phyloP scores from a whole-genome alignment of 2,329 filamentous ascomycete genomes.

The Lachnellula suecica region DNA sequence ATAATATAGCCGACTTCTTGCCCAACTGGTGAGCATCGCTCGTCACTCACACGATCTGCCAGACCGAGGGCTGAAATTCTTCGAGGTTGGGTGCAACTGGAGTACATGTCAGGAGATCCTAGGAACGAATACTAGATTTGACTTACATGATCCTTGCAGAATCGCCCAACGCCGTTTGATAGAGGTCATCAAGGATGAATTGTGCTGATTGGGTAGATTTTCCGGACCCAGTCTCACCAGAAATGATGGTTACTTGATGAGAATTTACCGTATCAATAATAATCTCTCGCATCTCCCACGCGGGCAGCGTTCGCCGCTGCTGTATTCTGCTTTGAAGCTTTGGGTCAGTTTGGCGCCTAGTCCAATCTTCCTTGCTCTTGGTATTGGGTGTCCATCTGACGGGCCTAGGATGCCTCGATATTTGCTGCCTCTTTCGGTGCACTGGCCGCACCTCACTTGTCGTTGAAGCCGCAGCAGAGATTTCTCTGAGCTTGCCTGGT shows the following conservation, averaged over 20 bases:
- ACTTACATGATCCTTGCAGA: slow-evolving; percentile 74
- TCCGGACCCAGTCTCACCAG: slow-evolving; percentile 93
- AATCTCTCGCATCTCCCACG: slow-evolving; percentile 78
- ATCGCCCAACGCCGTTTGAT: slow-evolving; percentile 70
- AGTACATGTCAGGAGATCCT: slow-evolving; percentile 8
- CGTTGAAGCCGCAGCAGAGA: slow-evolving; percentile 74
- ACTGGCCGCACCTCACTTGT: slow-evolving; percentile 47
- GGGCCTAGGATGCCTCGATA: slow-evolving; percentile 50
- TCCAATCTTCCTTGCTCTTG: slow-evolving; percentile 67
- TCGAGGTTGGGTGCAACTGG: slow-evolving; percentile 81
- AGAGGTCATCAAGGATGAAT: slow-evolving; percentile 90
- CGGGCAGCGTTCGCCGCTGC: slow-evolving; percentile 73
- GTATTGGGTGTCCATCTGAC: slow-evolving; percentile 64
- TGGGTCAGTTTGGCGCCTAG: slow-evolving; percentile 61
- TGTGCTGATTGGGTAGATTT: slow-evolving; percentile 98
- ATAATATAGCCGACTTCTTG: slow-evolving; percentile 91
- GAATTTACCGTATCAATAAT: slow-evolving; percentile 74
- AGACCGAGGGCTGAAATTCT: slow-evolving; percentile 92
- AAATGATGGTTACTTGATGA: slow-evolving; percentile 92
- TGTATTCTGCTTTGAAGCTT: slow-evolving; percentile 74
- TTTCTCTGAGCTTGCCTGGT: slow-evolving; percentile 80
- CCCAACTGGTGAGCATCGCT: slow-evolving; percentile 78
- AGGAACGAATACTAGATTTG: background rate
- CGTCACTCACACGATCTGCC: slow-evolving; percentile 91
- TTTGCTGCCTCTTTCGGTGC: slow-evolving; percentile 28